Base-by-base conservation (phyloP, 768 basidiomycete genomes). In the Amanita fuliginea region DNA sequence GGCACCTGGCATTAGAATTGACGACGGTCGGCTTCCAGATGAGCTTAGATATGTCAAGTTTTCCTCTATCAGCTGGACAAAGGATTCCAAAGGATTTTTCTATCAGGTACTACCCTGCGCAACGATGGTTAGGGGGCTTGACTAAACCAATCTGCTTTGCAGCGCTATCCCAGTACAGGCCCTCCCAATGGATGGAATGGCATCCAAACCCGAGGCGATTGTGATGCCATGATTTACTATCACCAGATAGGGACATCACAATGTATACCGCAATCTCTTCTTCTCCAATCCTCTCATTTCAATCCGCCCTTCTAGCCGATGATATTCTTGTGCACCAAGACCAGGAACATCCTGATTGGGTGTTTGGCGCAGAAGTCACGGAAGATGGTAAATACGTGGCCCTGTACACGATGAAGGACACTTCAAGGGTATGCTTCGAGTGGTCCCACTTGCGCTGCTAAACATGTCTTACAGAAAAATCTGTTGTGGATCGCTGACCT, bases 41-140 rank as follows among this genome's bases (percentile, higher is more conserved):
- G 81, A 80, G 52, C 64, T 90, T 47, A 74, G 80, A 48, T 83
- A 76, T 59, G 83, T 86, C 54, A 91, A 91, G 61, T 89, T 87
- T 64, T 83, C 82, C 0, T 63, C 68, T 9, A 71, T 89, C 37
- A 68, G 70, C 22, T 91, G 88, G 89, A 80, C 80, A 3, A 76
- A 78, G 49, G 86, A 90, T 63, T 81, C 78, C 48, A 81, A 79
- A 53, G 88, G 89, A 1, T 88, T 91, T 64, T 87, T 91, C 65
- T 92, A 92, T 61, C 87, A 89, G 70, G 72, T 71, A 54, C 24
- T 53, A 37, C 18, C 0, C 21, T 21, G 10, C 14, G 13, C 2
- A 19, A 14, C 19, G 44, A 16, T 43, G 22, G 22, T 2, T 11
- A n/a, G 28, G 9, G 35, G 19, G 24, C 41, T 22, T 24, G 30